These are phyloP conservation scores for Monilinia vaccinii-corymbosi DNA, from an alignment of 2,329 filamentous ascomycete species.

Conservation along the genomic window DNA sequence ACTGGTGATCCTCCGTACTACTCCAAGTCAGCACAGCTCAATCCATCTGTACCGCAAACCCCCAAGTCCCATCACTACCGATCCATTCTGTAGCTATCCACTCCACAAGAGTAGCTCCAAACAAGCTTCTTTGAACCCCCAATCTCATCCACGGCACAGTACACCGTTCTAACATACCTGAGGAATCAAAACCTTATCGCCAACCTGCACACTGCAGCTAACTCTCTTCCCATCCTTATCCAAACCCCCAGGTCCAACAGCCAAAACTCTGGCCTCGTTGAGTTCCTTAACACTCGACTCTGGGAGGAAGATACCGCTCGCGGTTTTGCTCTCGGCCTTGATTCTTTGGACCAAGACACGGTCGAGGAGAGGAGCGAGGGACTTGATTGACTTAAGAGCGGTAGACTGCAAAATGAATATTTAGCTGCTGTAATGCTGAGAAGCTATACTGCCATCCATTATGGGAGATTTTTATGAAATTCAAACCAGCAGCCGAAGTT, in stretches of 20 bases:
- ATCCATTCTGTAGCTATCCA: neutral
- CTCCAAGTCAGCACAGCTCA: slow-evolving; percentile 23
- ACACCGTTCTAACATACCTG: slow-evolving; percentile 50
- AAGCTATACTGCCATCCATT: neutral
- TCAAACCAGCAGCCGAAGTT: no score
- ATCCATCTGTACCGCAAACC: neutral
- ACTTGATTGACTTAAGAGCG: slow-evolving; percentile 89
- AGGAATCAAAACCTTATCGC: slow-evolving; percentile 92
- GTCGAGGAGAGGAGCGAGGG: slow-evolving; percentile 91
- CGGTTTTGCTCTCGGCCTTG: slow-evolving; percentile 95
- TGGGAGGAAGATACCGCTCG: slow-evolving; percentile 93
- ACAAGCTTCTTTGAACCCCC: neutral
- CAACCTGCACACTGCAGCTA: slow-evolving; percentile 69
- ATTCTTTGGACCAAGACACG: slow-evolving; percentile 96
- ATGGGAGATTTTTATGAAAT: neutral
- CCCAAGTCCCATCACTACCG: neutral
- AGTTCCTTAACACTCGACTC: slow-evolving; percentile 96
- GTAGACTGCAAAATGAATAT: slow-evolving; percentile 40
- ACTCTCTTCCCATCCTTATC: slow-evolving; percentile 87
- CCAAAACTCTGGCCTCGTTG: slow-evolving; percentile 93
- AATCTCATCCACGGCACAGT: neutral
- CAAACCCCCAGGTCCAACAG: slow-evolving; percentile 80
- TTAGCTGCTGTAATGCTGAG: neutral
- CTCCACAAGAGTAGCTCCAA: neutral
- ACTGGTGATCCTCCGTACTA: slow-evolving; percentile 90